Evolutionary conservation across 1,139 yeast species (phyloP).

Genomic region (Hanseniaspora sp.): DNA sequence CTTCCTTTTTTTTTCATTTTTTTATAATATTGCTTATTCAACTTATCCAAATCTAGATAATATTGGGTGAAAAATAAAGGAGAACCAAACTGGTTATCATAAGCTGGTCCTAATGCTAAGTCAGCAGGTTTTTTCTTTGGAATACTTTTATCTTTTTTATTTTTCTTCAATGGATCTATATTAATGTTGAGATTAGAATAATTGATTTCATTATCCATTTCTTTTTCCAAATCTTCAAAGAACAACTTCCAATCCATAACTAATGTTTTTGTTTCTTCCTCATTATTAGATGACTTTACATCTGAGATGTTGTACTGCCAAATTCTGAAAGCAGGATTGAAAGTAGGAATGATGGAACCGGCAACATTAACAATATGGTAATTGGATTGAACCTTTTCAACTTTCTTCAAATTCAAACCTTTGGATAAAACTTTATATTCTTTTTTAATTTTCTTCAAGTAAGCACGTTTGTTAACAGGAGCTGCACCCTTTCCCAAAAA

Average conservation of each 20-base stretch:
- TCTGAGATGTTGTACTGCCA: conserved; percentile 76
- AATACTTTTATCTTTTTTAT: conserved; percentile 47
- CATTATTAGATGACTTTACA: conserved; percentile 17
- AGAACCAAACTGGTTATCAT: conserved; percentile 54
- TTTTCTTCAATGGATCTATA: conserved; percentile 22
- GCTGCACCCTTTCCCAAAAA: conserved; percentile 42
- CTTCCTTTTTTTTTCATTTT: conserved; percentile 19
- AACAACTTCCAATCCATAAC: conserved; percentile 44
- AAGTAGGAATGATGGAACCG: conserved; percentile 75
- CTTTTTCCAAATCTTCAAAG: conserved; percentile 38
- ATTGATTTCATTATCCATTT: conserved; percentile 22
- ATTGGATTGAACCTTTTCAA: neutral
- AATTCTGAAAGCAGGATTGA: conserved; percentile 68
- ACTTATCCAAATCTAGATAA: conserved; percentile 47
- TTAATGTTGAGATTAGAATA: too few relatives aligned
- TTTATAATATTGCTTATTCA: conserved; percentile 35
- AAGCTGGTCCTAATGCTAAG: conserved; percentile 61
- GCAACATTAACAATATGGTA: conserved; percentile 61
- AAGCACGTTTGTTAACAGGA: conserved; percentile 52
- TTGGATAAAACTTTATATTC: conserved; percentile 36
- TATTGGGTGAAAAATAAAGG: conserved; percentile 66
- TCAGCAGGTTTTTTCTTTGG: conserved; percentile 54
- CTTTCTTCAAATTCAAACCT: conserved; percentile 16
- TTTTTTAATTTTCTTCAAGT: conserved; percentile 44
- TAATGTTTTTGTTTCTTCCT: neutral